These are phyloP conservation scores for Ascochyta fabae DNA, from an alignment of 2,329 filamentous ascomycete species.

Conservation along the genomic window DNA sequence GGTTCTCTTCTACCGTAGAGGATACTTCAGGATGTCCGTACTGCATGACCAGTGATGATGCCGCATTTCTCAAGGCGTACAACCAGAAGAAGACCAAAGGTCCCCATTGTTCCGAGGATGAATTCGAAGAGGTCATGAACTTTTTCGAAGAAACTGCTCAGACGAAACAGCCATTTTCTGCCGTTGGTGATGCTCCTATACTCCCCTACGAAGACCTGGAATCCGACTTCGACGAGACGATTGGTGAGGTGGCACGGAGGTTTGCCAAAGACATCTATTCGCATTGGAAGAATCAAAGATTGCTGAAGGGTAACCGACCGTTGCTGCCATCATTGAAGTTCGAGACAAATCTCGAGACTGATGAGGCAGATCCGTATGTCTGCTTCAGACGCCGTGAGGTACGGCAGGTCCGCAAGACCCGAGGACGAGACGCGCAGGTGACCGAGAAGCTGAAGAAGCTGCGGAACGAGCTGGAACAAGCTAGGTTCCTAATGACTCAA, in stretches of 20 bases:
- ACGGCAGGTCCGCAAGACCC: slow-evolving; percentile 91
- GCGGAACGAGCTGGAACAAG: slow-evolving; percentile 88
- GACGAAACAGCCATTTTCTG: slow-evolving; percentile 84
- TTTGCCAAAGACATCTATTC: slow-evolving; percentile 83
- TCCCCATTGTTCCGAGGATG: slow-evolving; percentile 79
- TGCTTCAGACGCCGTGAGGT: slow-evolving; percentile 96
- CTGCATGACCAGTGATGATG: slow-evolving; percentile 93
- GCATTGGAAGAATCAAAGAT: slow-evolving; percentile 81
- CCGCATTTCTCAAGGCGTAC: slow-evolving; percentile 80
- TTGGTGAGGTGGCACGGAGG: slow-evolving; percentile 60
- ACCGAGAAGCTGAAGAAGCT: slow-evolving; percentile 93
- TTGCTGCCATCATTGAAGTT: slow-evolving; percentile 86
- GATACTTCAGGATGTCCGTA: slow-evolving; percentile 90
- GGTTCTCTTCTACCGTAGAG: slow-evolving; percentile 97
- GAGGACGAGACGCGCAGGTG: slow-evolving; percentile 90
- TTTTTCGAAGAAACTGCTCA: slow-evolving; percentile 89
- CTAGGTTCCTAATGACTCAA: slow-evolving; percentile 77
- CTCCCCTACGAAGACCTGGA: slow-evolving; percentile 65
- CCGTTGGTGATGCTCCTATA: slow-evolving; percentile 86
- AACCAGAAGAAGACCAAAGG: slow-evolving; percentile 74
- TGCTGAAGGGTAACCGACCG: slow-evolving; percentile 70
- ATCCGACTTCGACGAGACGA: slow-evolving; percentile 66
- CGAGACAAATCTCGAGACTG: slow-evolving; percentile 90
- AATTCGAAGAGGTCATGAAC: slow-evolving; percentile 93
- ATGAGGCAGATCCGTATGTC: slow-evolving; percentile 96